A percentile compares a stretch with the other conserved stretches of the same genome.
phyloP scores from a whole-genome alignment of 2,329 filamentous ascomycete species.

The Cytospora piceae region DNA sequence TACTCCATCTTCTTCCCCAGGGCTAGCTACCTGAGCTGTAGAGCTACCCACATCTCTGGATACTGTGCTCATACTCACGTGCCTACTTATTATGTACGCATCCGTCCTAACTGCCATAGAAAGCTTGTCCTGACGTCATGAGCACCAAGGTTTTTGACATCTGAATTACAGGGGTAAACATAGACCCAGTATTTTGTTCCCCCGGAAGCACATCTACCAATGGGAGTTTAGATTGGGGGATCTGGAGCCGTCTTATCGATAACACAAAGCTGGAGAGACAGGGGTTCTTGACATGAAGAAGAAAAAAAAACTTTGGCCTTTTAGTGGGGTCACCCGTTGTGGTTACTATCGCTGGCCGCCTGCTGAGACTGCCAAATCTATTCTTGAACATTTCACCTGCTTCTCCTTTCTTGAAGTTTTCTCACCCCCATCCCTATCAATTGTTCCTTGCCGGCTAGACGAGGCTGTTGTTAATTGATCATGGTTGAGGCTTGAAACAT shows the following conservation, averaged over 20 bases:
- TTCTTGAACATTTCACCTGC: not conserved
- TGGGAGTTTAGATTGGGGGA: not conserved
- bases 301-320: conserved; percentile 19
- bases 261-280: not conserved
- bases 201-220: conserved; percentile 5
- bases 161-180: conserved; percentile 8
- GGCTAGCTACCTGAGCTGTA: too few species aligned
- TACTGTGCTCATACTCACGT: too few species aligned
- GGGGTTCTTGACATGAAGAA: not conserved
- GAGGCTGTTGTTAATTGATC: conserved; percentile 23
- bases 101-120: not conserved
- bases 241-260: not conserved
- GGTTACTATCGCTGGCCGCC: not conserved
- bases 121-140: not conserved
- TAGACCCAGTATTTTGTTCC: not conserved
- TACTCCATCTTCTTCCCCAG: too few species aligned
- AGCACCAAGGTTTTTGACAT: not conserved
- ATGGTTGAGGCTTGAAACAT: conserved; percentile 24
- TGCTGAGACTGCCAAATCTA: not conserved
- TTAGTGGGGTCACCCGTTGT: conserved; percentile 17
- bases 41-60: not conserved
- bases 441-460: conserved; percentile 26
- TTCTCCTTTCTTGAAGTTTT: conserved; percentile 2
- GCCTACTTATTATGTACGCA: too few species aligned
- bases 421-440: conserved; percentile 12